Conservation (phyloP, 495 filamentous ascomycete species). For the Neurospora sp. region DNA sequence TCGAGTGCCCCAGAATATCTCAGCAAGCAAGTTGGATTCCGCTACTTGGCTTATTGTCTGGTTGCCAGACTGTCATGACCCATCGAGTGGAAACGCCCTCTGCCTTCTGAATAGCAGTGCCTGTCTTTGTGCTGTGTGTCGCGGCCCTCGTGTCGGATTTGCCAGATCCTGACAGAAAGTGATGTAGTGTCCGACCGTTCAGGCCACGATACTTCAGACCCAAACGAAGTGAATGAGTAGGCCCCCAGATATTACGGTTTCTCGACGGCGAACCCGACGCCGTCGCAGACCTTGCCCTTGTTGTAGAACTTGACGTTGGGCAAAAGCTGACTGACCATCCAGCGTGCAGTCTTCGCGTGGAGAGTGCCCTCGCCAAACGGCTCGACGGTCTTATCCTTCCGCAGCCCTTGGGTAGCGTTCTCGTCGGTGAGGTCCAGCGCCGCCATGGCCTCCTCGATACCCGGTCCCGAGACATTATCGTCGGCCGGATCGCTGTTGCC, state of each 20-base stretch:
- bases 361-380: conserved; percentile 50
- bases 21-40: neutral
- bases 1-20: neutral
- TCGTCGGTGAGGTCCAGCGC: conserved; percentile 7
- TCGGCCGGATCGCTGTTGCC: conserved; percentile 6
- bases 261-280: conserved; percentile 27
- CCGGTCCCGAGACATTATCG: conserved; percentile 4
- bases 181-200: neutral
- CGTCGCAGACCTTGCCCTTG: conserved; percentile 41
- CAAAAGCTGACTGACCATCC: conserved; percentile 54
- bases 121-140: neutral
- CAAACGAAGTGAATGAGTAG: neutral
- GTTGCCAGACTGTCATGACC: neutral
- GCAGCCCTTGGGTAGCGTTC: conserved; percentile 10
- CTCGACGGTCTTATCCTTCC: conserved; percentile 24
- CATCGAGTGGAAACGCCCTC: neutral
- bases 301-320: conserved; percentile 44
- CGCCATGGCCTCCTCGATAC: conserved; percentile 10
- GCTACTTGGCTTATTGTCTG: neutral
- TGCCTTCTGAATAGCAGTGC: neutral
- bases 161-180: neutral
- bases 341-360: conserved; percentile 66
- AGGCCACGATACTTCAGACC: neutral
- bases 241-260: neutral
- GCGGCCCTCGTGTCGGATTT: neutral